Conservation (phyloP, 2,329 filamentous ascomycete species). For the Microcyclosporella mali region DNA sequence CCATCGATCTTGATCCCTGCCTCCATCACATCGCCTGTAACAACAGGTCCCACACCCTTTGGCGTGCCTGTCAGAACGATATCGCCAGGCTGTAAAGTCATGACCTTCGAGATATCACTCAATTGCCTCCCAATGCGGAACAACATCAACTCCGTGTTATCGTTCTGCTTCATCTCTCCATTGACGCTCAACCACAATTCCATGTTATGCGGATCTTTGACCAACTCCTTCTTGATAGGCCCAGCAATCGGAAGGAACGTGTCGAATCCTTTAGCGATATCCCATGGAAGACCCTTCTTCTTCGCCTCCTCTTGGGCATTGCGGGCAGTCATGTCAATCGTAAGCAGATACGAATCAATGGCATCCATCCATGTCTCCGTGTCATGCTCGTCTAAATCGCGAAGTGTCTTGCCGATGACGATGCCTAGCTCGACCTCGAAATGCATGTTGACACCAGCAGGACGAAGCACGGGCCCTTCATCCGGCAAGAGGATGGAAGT, state of each 20-base stretch:
- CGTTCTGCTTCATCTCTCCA: slow-evolving; percentile 67
- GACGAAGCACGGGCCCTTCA: slow-evolving; percentile 72
- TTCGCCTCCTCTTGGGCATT: slow-evolving; percentile 96
- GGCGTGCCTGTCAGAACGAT: slow-evolving; percentile 95
- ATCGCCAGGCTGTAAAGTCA: slow-evolving; percentile 88
- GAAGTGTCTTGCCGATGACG: slow-evolving; percentile 74
- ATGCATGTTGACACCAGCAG: slow-evolving; percentile 77
- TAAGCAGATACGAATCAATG: slow-evolving; percentile 79
- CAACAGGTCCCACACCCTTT: slow-evolving; percentile 84
- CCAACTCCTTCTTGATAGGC: slow-evolving; percentile 70
- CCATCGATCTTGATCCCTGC: slow-evolving; percentile 75
- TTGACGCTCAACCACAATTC: slow-evolving; percentile 85
- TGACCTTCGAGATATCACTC: slow-evolving; percentile 87
- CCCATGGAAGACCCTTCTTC: slow-evolving; percentile 93
- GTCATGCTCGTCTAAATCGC: slow-evolving; percentile 69
- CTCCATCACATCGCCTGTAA: slow-evolving; percentile 78
- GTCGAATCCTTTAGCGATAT: slow-evolving; percentile 95
- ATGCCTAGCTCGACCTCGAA: slow-evolving; percentile 93
- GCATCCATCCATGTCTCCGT: slow-evolving; percentile 70
- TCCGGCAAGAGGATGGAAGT: slow-evolving; percentile 76
- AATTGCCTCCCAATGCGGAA: slow-evolving; percentile 83
- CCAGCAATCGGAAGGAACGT: slow-evolving; percentile 87
- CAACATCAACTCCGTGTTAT: slow-evolving; percentile 90
- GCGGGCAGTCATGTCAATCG: slow-evolving; percentile 95
- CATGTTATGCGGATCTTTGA: slow-evolving; percentile 81